These are phyloP conservation scores for Melanogaster broomeanus DNA, from an alignment of 768 basidiomycete genomes.

Conservation along the genomic window DNA sequence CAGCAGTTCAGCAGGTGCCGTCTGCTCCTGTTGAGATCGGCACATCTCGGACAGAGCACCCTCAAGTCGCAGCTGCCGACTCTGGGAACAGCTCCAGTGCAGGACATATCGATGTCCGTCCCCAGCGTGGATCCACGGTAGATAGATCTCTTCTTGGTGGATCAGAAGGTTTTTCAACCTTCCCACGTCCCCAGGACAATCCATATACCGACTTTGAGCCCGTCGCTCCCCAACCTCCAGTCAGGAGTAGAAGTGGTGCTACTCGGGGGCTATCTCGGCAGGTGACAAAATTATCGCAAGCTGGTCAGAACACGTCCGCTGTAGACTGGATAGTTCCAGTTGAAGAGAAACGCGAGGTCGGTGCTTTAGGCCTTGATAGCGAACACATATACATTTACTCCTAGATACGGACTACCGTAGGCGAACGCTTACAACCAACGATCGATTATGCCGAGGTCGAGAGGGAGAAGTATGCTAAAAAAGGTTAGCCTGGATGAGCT, in stretches of 20 bases:
- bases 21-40: neutral
- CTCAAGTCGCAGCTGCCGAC: neutral
- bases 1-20: neutral
- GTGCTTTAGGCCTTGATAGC: neutral
- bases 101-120: neutral
- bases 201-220: slow-evolving; percentile 10
- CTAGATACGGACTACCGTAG: slow-evolving; percentile 40
- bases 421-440: slow-evolving; percentile 57
- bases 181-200: neutral
- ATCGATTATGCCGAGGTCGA: slow-evolving; percentile 47
- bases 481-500: slow-evolving; percentile 35
- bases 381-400: neutral
- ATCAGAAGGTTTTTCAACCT: slow-evolving; percentile 5
- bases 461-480: slow-evolving; percentile 45
- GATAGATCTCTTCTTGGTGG: slow-evolving; percentile 5
- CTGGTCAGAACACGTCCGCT: neutral
- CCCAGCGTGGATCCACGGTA: slow-evolving; percentile 5
- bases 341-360: slow-evolving; percentile 18
- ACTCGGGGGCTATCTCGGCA: slow-evolving; percentile 12
- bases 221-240: neutral
- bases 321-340: slow-evolving; percentile 31
- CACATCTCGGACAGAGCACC: slow-evolving; percentile 2
- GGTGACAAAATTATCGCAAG: neutral
- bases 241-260: slow-evolving; percentile 17
- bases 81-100: neutral